Conservation (phyloP, 1,139 yeast species). For the Taphrina betulina region DNA sequence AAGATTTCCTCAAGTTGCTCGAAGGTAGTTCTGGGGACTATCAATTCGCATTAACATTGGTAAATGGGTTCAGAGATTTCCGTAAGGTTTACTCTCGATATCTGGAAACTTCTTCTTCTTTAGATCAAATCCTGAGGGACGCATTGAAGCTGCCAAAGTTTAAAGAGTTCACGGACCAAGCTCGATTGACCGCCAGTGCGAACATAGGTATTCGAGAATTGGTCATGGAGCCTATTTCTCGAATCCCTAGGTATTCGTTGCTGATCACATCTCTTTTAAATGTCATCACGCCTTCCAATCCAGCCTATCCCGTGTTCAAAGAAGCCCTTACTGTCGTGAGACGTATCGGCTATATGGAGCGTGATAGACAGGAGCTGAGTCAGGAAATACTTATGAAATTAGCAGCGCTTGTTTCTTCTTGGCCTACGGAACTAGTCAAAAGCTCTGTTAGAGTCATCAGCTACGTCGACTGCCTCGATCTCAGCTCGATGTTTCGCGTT, state of each 20-base stretch:
- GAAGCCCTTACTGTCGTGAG: slow-evolving; percentile 26
- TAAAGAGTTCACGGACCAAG: slow-evolving; percentile 20
- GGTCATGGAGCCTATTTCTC: slow-evolving; percentile 33
- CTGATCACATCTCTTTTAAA: slow-evolving; percentile 24
- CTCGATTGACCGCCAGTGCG: slow-evolving; percentile 8
- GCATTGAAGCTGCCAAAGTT: slow-evolving; percentile 24
- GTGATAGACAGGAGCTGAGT: slow-evolving; percentile 17
- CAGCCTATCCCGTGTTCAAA: slow-evolving; percentile 26
- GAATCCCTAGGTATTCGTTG: slow-evolving; percentile 33
- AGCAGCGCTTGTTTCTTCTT: slow-evolving; percentile 29
- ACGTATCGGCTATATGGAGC: slow-evolving; percentile 31
- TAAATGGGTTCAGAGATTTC: slow-evolving; percentile 24
- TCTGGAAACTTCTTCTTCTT: slow-evolving; percentile 27
- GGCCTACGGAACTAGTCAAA: slow-evolving; percentile 31
- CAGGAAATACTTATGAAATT: slow-evolving; percentile 30
- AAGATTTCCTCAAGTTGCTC: slow-evolving; percentile 27
- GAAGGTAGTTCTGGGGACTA: slow-evolving; percentile 21
- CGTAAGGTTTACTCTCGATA: slow-evolving; percentile 30
- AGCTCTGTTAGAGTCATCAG: slow-evolving; percentile 20
- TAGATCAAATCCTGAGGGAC: slow-evolving; percentile 21
- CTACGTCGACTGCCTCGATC: slow-evolving; percentile 29
- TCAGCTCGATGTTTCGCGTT: neutral
- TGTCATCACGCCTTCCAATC: slow-evolving; percentile 20
- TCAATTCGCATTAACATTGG: slow-evolving; percentile 22
- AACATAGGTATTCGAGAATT: slow-evolving; percentile 33